Conservation (phyloP, 2,329 filamentous ascomycete species). For the Emmonsia crescens region DNA sequence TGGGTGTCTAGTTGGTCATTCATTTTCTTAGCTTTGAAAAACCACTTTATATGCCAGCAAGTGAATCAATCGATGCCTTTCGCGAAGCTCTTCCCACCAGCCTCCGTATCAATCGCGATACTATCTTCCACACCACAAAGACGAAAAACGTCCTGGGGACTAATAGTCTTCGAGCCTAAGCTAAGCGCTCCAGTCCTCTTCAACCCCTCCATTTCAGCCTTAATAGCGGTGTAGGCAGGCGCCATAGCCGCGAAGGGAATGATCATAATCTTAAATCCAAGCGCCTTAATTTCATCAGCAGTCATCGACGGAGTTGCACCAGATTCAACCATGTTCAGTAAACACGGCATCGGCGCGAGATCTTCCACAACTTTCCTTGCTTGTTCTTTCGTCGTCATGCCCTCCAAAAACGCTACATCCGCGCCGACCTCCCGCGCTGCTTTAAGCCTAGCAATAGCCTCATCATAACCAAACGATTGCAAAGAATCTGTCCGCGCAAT, state of each 20-base stretch:
- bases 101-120: conserved; percentile 20
- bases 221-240: conserved; percentile 18
- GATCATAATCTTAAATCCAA: conserved; percentile 28
- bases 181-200: conserved; percentile 18
- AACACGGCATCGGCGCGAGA: conserved; percentile 19
- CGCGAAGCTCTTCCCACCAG: conserved; percentile 15
- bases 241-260: conserved; percentile 21
- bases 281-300: conserved; percentile 19
- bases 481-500: conserved; percentile 36
- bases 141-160: conserved; percentile 22
- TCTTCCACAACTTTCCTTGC: conserved; percentile 17
- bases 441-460: conserved; percentile 22
- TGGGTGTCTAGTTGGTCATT: too few relatives aligned
- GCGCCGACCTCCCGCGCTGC: conserved; percentile 20
- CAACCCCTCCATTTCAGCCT: conserved; percentile 15
- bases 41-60: not conserved
- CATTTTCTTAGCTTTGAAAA: not conserved
- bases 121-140: conserved; percentile 22
- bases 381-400: conserved; percentile 20
- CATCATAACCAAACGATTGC: conserved; percentile 31
- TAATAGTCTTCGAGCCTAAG: conserved; percentile 3
- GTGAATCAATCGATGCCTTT: not conserved
- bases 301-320: conserved; percentile 23
- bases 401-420: conserved; percentile 26
- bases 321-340: conserved; percentile 27